Evolutionary conservation across 164 flowering plant species (phyloP).

Genomic region (Amborella trichopoda): DNA sequence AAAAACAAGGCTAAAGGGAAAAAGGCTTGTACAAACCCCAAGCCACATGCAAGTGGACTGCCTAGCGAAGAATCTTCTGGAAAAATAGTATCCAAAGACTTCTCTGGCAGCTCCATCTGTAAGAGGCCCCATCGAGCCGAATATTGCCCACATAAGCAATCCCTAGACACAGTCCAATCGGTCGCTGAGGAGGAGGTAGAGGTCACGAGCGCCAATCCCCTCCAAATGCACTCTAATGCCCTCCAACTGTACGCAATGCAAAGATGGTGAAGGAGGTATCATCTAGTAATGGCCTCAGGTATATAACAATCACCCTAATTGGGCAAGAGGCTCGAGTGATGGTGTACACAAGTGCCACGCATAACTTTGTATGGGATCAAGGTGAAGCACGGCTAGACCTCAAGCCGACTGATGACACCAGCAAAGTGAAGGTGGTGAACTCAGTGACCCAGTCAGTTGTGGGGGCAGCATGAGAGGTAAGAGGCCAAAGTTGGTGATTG

Average conservation of each 20-base stretch:
- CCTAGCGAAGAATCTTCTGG: too few species aligned
- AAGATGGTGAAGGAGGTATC: too few species aligned
- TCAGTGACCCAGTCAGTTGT: neutral
- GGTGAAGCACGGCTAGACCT: neutral
- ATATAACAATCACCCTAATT: neutral
- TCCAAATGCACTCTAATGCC: too few species aligned
- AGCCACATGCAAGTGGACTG: too few species aligned
- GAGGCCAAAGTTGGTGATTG: neutral
- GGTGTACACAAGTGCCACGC: slow-evolving; percentile 2
- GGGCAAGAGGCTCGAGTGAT: neutral
- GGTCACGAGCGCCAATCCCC: neutral
- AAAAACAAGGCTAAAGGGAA: too few species aligned
- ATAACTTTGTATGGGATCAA: slow-evolving; percentile 4
- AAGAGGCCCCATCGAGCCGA: too few species aligned
- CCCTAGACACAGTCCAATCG: too few species aligned
- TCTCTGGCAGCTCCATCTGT: too few species aligned
- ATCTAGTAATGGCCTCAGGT: neutral
- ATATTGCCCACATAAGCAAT: too few species aligned
- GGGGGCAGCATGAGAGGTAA: neutral
- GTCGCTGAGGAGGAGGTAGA: neutral
- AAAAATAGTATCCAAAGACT: too few species aligned
- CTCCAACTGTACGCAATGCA: neutral
- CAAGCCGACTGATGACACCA: neutral
- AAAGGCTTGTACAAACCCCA: too few species aligned
- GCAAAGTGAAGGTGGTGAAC: slow-evolving; percentile 2